A percentile compares a stretch with the other conserved stretches of the same genome.
phyloP scores from a whole-genome alignment of 1,284 basidiomycete species.

The Rhodotorula sp. region DNA sequence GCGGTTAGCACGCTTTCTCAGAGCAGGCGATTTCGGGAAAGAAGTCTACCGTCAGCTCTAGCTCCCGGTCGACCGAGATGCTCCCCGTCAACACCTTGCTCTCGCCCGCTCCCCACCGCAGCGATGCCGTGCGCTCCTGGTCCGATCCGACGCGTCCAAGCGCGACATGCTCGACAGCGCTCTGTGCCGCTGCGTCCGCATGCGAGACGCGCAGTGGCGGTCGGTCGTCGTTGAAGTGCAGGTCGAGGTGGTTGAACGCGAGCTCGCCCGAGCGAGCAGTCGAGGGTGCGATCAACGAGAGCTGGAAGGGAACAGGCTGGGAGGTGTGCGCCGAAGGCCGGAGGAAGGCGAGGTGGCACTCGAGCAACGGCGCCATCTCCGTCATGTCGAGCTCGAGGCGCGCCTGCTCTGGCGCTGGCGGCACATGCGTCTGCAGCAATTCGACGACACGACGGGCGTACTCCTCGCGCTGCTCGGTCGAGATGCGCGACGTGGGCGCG shows the following conservation, averaged over 20 bases:
- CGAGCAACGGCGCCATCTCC: conserved; percentile 64
- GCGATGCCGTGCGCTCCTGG: conserved; percentile 50
- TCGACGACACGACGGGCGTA: conserved; percentile 65
- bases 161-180: not conserved
- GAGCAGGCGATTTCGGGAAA: no score
- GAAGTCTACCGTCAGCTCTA: conserved; percentile 7
- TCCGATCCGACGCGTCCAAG: not conserved
- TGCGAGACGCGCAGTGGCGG: conserved; percentile 60
- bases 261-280: conserved; percentile 58
- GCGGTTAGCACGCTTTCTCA: not conserved
- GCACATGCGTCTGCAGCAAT: conserved; percentile 64
- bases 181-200: conserved; percentile 28
- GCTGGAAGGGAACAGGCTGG: conserved; percentile 69
- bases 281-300: conserved; percentile 61
- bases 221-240: conserved; percentile 60
- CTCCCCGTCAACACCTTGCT: conserved; percentile 62
- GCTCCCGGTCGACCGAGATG: conserved; percentile 48
- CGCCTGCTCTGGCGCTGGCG: conserved; percentile 56
- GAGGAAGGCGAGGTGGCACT: conserved; percentile 70
- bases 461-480: conserved; percentile 44
- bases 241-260: conserved; percentile 61
- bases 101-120: conserved; percentile 62
- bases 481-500: conserved; percentile 55
- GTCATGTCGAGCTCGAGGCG: conserved; percentile 63
- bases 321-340: conserved; percentile 61